Base-by-base conservation (phyloP, 2,329 filamentous ascomycete species). In the Pyricularia sp. region DNA sequence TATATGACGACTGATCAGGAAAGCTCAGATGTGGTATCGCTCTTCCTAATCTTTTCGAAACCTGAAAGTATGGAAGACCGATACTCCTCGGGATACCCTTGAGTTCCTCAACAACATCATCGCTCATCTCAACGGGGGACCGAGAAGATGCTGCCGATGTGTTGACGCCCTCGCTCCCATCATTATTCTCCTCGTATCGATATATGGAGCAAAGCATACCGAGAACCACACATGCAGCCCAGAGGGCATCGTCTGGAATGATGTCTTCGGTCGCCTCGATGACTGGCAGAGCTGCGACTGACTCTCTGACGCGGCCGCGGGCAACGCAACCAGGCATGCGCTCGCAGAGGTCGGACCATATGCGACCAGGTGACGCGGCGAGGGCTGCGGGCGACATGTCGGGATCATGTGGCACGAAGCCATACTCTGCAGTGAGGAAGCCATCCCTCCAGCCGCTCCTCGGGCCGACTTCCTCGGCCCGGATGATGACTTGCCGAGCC, bases 181-280 rank as follows among this genome's bases (percentile, higher is more conserved):
- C 82, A 70, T 85, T 80, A 70, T 80, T 81, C 50, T 83, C 82
- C 69, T 85, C 83, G 67, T 83, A 86, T 7, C 83, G 76, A 70
- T 85, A 86, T 66, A 86, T 84, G 2, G 81, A 83, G 70, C 82
- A 85, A 0, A 86, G 73, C 77, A 86, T 84, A 0, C 83, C 84
- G 0, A 86, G 76, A 0, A 82, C 79, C 0, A 86, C 83, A 0
- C 85, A 72, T 0, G 83, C 84, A 2, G 82, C 84, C 84, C 84
- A 86, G 1, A 86, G 75, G 0, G 84, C 84, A 68, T 78, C 76
- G 69, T 85, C 83, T 0, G 84, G 83, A 25, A 86, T 83, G 4
- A 82, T 74, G 30, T 85, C 81, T 63, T 80, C 77, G 0, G 80
- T 84, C 0, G 83, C 84, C 69, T 84, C 78, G 2, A 86, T 78